Base-by-base conservation (phyloP, 495 filamentous ascomycete genomes). In the Wilcoxina mikolae region DNA sequence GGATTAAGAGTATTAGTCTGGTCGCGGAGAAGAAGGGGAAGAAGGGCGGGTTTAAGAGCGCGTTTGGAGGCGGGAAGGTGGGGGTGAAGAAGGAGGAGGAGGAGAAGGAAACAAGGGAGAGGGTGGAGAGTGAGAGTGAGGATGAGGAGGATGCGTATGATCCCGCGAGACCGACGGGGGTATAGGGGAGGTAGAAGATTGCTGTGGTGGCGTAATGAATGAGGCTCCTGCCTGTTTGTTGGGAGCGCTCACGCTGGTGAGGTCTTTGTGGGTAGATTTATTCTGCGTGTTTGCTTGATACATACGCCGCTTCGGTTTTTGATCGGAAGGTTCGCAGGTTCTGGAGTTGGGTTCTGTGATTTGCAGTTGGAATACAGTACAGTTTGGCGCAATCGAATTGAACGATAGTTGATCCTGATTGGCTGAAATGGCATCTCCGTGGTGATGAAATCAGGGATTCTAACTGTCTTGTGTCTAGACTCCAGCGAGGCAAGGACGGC, bases 1-100 rank as follows among this genome's bases (percentile, higher is more conserved):
- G 57, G 24, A 66, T 68, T 24, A 69, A 69, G 47, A 61, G 62
- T 4, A 48, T 68, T 4, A 65, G 64, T 41, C 55, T 67, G 4
- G 54, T 31, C 15, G 49, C 42, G 3, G 55, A 58, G 28, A 52
- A 55, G 23, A 66, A 59, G 10, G 63, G 71, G 64, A 81, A 79
- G 58, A 81, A 80, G 55, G 77, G 76, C 3, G 78, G 77, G 0
- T 81, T 81, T 51, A 79, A 76, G 61, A 80, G 76, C 54, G 78
- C 78, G 7, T 81, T 80, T 61, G 72, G 72, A 3, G 57, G 65
- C 12, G 74, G 69, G 39, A 73, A 74, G 56, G 38, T 23, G 12
- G 18, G 23, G 39, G 20, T 54, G 4, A 67, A 70, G 15, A 68
- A 60, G 4, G 69, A 68, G 66, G 74, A 70, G 58, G 73, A 72